Conservation (phyloP, 2,329 filamentous ascomycete species). For the Aschersonia sp. region DNA sequence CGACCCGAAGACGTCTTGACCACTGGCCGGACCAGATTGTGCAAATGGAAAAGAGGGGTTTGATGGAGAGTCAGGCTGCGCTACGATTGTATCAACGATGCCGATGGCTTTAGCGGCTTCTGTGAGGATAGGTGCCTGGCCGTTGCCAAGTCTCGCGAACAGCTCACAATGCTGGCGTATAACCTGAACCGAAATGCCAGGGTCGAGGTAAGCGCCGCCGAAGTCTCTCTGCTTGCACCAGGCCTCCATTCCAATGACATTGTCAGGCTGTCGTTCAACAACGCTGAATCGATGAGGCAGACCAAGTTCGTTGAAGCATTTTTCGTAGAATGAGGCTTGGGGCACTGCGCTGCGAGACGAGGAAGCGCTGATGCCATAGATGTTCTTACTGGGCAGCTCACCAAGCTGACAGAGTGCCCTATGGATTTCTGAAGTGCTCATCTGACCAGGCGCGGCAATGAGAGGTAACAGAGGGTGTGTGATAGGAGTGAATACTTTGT, state of each 20-base stretch:
- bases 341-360: conserved; percentile 48
- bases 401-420: conserved; percentile 63
- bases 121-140: conserved; percentile 44
- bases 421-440: conserved; percentile 79
- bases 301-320: conserved; percentile 69
- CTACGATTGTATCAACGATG: conserved; percentile 68
- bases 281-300: conserved; percentile 69
- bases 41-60: conserved; percentile 30
- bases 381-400: conserved; percentile 62
- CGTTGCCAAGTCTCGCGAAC: conserved; percentile 34
- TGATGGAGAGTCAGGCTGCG: conserved; percentile 30
- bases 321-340: conserved; percentile 75
- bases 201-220: conserved; percentile 69
- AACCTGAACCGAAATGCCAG: conserved; percentile 46
- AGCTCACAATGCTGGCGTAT: conserved; percentile 43
- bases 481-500: conserved; percentile 77
- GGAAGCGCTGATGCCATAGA: conserved; percentile 66
- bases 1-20: too few relatives aligned
- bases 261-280: conserved; percentile 54
- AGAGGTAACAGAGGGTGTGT: conserved; percentile 74
- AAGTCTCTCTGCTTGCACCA: conserved; percentile 63
- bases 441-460: conserved; percentile 72
- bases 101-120: conserved; percentile 68
- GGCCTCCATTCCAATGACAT: conserved; percentile 51
- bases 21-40: conserved; percentile 30